A percentile compares a stretch with the other conserved stretches of the same genome.
These are phyloP conservation scores for Hymenoscyphus infarciens DNA, from an alignment of 2,329 filamentous ascomycete species.

Conservation along the genomic window DNA sequence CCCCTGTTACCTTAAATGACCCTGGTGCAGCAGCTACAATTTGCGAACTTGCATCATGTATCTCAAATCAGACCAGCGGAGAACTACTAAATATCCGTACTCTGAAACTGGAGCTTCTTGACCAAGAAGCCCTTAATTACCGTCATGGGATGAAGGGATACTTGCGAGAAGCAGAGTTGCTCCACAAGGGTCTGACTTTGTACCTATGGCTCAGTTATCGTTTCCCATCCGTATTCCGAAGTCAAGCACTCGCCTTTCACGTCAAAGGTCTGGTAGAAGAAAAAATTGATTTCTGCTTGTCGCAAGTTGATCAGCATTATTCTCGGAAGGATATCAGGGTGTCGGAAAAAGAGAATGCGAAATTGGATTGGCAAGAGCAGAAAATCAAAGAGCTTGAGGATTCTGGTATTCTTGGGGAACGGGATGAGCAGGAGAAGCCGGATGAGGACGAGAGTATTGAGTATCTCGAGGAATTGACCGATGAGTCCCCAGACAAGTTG, in stretches of 20 bases:
- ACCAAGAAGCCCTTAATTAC: conserved; percentile 48
- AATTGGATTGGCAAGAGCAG: background rate
- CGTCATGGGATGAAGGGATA: conserved; percentile 42
- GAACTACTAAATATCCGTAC: conserved; percentile 68
- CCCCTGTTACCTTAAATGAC: conserved; percentile 61
- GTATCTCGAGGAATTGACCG: background rate
- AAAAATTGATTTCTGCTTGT: conserved; percentile 50
- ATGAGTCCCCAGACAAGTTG: background rate
- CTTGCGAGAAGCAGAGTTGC: conserved; percentile 64
- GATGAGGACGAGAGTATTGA: background rate
- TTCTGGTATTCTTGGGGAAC: background rate
- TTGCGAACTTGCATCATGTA: conserved; percentile 61
- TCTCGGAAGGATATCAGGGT: background rate
- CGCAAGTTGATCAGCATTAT: background rate
- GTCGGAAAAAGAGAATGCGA: background rate
- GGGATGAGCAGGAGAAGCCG: background rate
- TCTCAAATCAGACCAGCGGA: conserved; percentile 71
- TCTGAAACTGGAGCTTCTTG: conserved; percentile 68
- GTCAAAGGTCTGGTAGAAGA: conserved; percentile 75
- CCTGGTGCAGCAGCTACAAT: conserved; percentile 48
- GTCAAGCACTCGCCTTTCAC: conserved; percentile 72
- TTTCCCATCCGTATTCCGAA: conserved; percentile 75
- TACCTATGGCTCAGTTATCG: conserved; percentile 95
- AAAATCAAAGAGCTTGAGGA: background rate
- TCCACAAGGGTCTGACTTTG: conserved; percentile 79